Evolutionary conservation across 768 basidiomycete species (phyloP).

Genomic region (Podaxis sp.): DNA sequence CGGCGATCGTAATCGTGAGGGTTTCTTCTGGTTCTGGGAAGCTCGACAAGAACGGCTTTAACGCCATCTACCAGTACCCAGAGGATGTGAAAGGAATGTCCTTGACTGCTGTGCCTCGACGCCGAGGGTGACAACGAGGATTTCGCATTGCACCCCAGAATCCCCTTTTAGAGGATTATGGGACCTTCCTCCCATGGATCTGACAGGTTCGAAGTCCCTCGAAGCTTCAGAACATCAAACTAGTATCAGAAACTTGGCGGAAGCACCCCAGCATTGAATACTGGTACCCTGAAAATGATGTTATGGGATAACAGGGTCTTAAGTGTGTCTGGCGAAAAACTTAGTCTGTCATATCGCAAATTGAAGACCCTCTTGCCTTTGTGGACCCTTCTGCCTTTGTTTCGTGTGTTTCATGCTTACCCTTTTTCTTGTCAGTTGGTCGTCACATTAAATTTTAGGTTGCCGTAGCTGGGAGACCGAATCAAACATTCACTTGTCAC

Average conservation of each 20-base stretch:
- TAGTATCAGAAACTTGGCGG: background rate
- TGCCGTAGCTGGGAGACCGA: background rate
- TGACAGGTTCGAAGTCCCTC: background rate
- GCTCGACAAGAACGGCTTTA: background rate
- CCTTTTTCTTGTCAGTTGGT: background rate
- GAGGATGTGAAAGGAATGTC: background rate
- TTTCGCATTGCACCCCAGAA: conserved; percentile 10
- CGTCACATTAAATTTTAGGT: background rate
- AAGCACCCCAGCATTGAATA: conserved; percentile 12
- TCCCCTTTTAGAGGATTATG: background rate
- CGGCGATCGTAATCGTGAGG: background rate
- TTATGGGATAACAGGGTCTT: background rate
- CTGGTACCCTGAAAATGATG: background rate
- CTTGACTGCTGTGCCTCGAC: background rate
- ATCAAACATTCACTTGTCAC: no score
- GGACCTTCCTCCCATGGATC: background rate
- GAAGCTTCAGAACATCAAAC: conserved; percentile 3
- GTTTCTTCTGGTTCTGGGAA: background rate
- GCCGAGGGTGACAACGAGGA: conserved; percentile 10
- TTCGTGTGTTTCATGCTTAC: background rate
- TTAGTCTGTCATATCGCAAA: background rate
- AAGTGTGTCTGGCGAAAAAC: background rate
- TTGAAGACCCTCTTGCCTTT: background rate
- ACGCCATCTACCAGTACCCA: background rate
- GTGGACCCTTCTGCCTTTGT: background rate